phyloP scores from a whole-genome alignment of 805 yeast species.

The Starmerella lactis-condensi region DNA sequence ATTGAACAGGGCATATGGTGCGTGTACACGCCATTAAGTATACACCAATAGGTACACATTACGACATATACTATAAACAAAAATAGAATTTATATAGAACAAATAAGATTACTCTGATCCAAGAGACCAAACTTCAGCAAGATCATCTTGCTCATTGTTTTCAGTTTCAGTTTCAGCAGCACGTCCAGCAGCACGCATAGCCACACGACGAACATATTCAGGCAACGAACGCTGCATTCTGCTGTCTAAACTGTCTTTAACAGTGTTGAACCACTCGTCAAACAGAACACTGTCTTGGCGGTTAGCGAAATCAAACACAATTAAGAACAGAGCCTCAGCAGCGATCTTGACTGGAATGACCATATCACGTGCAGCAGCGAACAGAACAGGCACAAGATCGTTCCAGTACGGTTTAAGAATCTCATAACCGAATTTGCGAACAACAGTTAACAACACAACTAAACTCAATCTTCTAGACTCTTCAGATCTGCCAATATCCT shows the following conservation, averaged over 20 bases:
- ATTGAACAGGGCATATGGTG: too few relatives aligned
- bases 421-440: constrained; percentile 42
- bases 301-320: constrained; percentile 55
- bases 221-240: constrained; percentile 44
- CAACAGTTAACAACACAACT: constrained; percentile 48
- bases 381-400: constrained; percentile 49
- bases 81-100: too few relatives aligned
- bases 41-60: too few relatives aligned
- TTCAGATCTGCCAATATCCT: constrained; percentile 41
- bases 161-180: constrained; percentile 86
- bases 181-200: constrained; percentile 62
- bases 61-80: neutral
- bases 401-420: constrained; percentile 38
- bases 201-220: constrained; percentile 83
- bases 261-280: constrained; percentile 39
- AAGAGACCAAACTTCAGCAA: constrained; percentile 12
- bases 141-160: constrained; percentile 59
- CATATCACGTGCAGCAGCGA: constrained; percentile 69
- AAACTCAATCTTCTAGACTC: constrained; percentile 69
- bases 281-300: constrained; percentile 31
- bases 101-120: constrained; percentile 6
- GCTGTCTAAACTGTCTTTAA: constrained; percentile 19
- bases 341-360: constrained; percentile 83
- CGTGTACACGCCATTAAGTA: too few relatives aligned
- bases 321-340: constrained; percentile 74